Evolutionary conservation across 345 rosid species (phyloP).

Genomic region (Durio zibethinus): DNA sequence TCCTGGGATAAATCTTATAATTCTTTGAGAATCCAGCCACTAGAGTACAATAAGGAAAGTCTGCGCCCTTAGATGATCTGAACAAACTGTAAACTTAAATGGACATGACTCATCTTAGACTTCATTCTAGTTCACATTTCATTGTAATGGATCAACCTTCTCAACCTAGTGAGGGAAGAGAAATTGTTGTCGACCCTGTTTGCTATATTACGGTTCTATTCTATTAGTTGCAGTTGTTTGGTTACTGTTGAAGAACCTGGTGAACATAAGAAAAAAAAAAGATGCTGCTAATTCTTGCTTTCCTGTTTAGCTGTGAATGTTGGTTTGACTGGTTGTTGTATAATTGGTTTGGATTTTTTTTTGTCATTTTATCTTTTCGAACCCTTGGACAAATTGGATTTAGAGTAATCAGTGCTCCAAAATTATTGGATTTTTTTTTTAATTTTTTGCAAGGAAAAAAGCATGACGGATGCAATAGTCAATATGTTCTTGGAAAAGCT

Average conservation of each 20-base stretch:
- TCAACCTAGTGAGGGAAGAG: neutral
- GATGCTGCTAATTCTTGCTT: too few species aligned
- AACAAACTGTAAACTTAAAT: neutral
- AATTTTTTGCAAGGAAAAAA: neutral
- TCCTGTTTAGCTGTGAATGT: neutral
- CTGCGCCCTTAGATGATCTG: too few species aligned
- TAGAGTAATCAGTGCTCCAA: neutral
- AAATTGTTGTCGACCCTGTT: neutral
- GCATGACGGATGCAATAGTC: conserved; percentile 2
- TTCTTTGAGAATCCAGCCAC: neutral
- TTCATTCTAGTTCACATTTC: neutral
- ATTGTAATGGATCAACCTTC: neutral
- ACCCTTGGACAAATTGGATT: neutral
- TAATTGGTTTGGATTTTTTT: neutral
- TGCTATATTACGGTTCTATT: neutral
- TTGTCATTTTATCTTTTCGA: neutral
- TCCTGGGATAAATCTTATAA: neutral
- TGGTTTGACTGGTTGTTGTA: neutral
- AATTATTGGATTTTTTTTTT: neutral
- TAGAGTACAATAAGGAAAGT: too few species aligned
- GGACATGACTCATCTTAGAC: neutral
- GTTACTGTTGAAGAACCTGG: too few species aligned
- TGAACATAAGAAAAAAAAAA: too few species aligned
- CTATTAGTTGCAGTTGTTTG: neutral
- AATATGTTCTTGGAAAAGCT: conserved; percentile 19